Base-by-base conservation (phyloP, 2,329 filamentous ascomycete genomes). In the Metarhizium sp. region DNA sequence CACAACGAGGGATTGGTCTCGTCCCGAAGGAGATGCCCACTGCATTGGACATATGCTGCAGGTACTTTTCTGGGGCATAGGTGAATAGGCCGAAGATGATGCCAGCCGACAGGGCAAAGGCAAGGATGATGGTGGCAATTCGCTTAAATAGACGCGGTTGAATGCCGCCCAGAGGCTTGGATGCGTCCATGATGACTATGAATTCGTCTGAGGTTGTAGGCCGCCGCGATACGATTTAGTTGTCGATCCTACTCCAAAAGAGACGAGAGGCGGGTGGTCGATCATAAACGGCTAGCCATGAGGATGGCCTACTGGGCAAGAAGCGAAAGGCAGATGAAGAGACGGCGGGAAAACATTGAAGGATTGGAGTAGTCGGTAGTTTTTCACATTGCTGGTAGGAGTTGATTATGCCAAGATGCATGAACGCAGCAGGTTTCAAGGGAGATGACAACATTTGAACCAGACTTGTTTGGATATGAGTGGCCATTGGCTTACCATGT, bases 1-100 rank as follows among this genome's bases (percentile, higher is more conserved):
- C 50, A 14, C 56, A 58, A 30, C 36, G 38, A 40, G 56, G 43
- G 4, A 46, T n/a, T n/a, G 13, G 25, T 5, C 29, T 6, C 6
- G 56, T 14, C 25, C 36, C 53, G 50, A 16, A 47, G 2, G 46
- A 34, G 32, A 43, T 25, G 40, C 47, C 20, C 38, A 49, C 48
- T 14, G 34, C 16, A n/a, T 52, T 20, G 16, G 52, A 49, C 10
- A 54, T 51, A 13, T 20, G 55, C n/a, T 40, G 52, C 10, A 54
- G 4, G 38, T 54, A 47, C n/a, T n/a, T 46, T 36, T 54, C 55
- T 30, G 55, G 48, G n/a, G 52, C 49, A 10, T 43, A 49, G 7
- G 6, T 48, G 49, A 43, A 52, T 2, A 57, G 13, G 36, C 29
- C 36, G n/a, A 57, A 49, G 25, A 46, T 32, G 10, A 54, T 43